These are phyloP conservation scores for Castanospermum australe DNA, from an alignment of 306 rosid species.

Conservation along the genomic window DNA sequence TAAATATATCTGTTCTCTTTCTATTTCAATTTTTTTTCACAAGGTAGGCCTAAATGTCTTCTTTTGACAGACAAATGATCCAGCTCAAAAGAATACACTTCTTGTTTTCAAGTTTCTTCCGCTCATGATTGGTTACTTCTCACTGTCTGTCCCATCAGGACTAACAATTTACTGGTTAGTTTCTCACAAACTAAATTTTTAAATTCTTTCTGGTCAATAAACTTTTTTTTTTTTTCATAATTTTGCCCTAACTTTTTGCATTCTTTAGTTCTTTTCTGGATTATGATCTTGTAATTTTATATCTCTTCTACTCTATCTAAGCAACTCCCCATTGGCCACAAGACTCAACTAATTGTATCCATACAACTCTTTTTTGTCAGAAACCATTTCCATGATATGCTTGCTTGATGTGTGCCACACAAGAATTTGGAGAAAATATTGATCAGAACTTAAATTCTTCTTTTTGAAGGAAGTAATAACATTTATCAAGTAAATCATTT, in stretches of 20 bases:
- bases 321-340: slow-evolving; percentile 19
- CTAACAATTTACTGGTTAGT: slow-evolving; percentile 98
- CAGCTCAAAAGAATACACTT: slow-evolving; percentile 85
- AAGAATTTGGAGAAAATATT: neutral
- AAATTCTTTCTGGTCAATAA: neutral
- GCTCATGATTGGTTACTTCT: slow-evolving; percentile 98
- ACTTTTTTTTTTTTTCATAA: neutral
- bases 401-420: neutral
- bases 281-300: neutral
- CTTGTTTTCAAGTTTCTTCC: slow-evolving; percentile 97
- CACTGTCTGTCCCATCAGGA: slow-evolving; percentile 97
- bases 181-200: slow-evolving; percentile 23
- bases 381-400: slow-evolving; percentile 9
- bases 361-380: neutral
- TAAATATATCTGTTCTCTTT: slow-evolving; percentile 34
- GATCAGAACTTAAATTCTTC: neutral
- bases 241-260: slow-evolving; percentile 5
- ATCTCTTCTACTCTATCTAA: slow-evolving; percentile 5
- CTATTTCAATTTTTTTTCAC: slow-evolving; percentile 15
- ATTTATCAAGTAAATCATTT: neutral
- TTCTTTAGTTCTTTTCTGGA: slow-evolving; percentile 5
- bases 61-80: slow-evolving; percentile 87
- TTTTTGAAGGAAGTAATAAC: slow-evolving; percentile 7
- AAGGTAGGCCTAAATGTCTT: slow-evolving; percentile 32
- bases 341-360: neutral